Evolutionary conservation across 2,329 filamentous ascomycete species (phyloP).

Genomic region (Talaromyces sp.): DNA sequence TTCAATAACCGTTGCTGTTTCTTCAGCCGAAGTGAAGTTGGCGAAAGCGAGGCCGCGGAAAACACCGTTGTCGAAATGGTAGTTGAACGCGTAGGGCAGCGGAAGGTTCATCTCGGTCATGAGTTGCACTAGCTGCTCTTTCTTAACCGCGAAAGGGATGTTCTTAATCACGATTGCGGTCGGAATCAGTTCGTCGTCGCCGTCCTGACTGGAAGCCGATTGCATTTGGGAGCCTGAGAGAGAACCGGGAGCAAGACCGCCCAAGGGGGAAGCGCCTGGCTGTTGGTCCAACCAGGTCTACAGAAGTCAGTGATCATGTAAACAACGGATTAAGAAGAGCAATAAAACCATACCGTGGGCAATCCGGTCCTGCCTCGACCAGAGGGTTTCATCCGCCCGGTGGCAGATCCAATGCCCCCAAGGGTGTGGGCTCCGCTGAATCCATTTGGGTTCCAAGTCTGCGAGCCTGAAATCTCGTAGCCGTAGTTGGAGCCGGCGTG

Average conservation of each 20-base stretch:
- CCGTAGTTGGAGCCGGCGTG: constrained; percentile 55
- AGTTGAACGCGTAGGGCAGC: constrained; percentile 97
- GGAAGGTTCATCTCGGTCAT: constrained; percentile 95
- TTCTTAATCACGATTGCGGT: constrained; percentile 99
- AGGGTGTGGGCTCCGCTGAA: constrained; percentile 62
- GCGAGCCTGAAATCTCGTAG: constrained; percentile 64
- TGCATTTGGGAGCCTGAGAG: constrained; percentile 16
- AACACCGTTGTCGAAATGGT: constrained; percentile 97
- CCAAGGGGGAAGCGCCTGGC: constrained; percentile 30
- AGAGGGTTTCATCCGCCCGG: constrained; percentile 51
- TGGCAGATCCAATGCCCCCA: constrained; percentile 55
- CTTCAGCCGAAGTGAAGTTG: constrained; percentile 93
- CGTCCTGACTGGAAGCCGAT: constrained; percentile 33
- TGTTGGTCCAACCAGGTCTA: constrained; percentile 61
- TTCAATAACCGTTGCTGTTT: constrained; percentile 88
- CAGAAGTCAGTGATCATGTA: neutral
- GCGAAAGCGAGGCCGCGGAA: constrained; percentile 95
- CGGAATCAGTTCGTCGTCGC: constrained; percentile 81
- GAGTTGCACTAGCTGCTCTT: constrained; percentile 84
- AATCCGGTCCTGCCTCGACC: constrained; percentile 55
- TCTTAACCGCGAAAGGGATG: constrained; percentile 96
- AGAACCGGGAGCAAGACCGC: constrained; percentile 6
- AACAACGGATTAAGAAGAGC: neutral
- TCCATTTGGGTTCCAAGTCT: constrained; percentile 73
- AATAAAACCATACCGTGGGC: constrained; percentile 59